These are phyloP conservation scores for Vaccinium vitisidaea DNA, from an alignment of 148 eudicot genomes.

Conservation along the genomic window DNA sequence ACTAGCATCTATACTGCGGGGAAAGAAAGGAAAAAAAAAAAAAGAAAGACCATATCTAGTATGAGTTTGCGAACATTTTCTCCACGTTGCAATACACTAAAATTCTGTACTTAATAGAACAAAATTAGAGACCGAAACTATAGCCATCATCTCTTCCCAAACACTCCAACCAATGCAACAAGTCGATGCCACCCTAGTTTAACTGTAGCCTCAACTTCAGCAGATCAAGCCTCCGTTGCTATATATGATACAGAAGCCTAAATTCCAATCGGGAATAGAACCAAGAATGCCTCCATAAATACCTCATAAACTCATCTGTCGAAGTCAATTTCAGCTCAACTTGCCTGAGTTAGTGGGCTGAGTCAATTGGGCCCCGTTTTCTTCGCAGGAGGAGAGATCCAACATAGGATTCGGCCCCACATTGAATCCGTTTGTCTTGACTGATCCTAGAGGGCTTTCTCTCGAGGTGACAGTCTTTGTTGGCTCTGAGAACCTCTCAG, in stretches of 20 bases:
- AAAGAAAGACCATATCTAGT: background rate
- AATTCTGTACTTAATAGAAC: conserved; percentile 6
- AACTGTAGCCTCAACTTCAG: background rate
- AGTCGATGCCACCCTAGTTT: background rate
- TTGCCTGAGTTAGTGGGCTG: background rate
- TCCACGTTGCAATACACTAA: conserved; percentile 4
- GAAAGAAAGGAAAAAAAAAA: background rate
- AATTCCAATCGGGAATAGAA: conserved; percentile 3
- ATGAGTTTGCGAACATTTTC: background rate
- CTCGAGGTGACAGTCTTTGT: conserved; percentile 27
- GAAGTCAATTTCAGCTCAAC: background rate
- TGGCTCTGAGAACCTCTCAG: conserved; percentile 28
- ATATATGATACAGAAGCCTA: conserved; percentile 20
- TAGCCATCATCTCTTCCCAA: conserved; percentile 6
- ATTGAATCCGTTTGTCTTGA: conserved; percentile 54
- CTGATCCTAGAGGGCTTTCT: conserved; percentile 28
- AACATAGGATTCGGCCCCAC: conserved; percentile 27
- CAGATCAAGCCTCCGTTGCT: conserved; percentile 14
- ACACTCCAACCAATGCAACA: conserved; percentile 4
- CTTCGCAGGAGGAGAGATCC: conserved; percentile 27
- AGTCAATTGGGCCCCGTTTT: conserved; percentile 1
- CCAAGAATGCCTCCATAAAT: background rate
- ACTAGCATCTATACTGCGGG: conserved; percentile 11
- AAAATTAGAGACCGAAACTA: conserved; percentile 5
- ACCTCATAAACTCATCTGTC: background rate